Conservation (phyloP, 2,329 filamentous ascomycete genomes). For the Pseudogymnoascus sp. region DNA sequence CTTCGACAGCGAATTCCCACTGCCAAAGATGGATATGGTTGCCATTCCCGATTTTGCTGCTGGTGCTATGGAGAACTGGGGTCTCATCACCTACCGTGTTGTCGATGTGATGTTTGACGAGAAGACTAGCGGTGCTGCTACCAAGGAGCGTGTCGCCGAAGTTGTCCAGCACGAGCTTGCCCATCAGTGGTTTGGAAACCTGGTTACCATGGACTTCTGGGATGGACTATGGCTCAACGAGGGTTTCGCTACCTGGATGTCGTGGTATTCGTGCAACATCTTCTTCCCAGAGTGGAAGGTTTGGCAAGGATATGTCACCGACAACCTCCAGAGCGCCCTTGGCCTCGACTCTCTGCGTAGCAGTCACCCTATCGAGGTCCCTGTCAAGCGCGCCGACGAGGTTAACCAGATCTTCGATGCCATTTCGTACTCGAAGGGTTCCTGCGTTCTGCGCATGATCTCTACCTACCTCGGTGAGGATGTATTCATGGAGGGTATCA, state of each 20-base stretch:
- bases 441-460: conserved; percentile 93
- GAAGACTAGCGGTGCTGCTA: conserved; percentile 79
- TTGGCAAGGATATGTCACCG: conserved; percentile 90
- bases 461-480: conserved; percentile 93
- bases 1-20: conserved; percentile 77
- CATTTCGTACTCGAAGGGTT: conserved; percentile 96
- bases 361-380: conserved; percentile 94
- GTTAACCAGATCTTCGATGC: conserved; percentile 98
- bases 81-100: conserved; percentile 87
- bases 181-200: conserved; percentile 96
- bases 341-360: conserved; percentile 84
- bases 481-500: conserved; percentile 83
- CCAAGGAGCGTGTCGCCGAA: conserved; percentile 88
- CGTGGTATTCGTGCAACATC: conserved; percentile 85
- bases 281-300: conserved; percentile 99
- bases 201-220: conserved; percentile 99
- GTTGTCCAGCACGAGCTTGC: conserved; percentile 95
- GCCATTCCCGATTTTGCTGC: conserved; percentile 93
- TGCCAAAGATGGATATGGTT: conserved; percentile 95
- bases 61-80: conserved; percentile 98
- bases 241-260: conserved; percentile 88
- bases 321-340: conserved; percentile 82
- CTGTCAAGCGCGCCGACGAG: conserved; percentile 89
- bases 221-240: conserved; percentile 95
- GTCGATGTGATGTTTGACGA: conserved; percentile 88